phyloP scores from a whole-genome alignment of 169 alveolate species.

The Eimeria sp. region DNA sequence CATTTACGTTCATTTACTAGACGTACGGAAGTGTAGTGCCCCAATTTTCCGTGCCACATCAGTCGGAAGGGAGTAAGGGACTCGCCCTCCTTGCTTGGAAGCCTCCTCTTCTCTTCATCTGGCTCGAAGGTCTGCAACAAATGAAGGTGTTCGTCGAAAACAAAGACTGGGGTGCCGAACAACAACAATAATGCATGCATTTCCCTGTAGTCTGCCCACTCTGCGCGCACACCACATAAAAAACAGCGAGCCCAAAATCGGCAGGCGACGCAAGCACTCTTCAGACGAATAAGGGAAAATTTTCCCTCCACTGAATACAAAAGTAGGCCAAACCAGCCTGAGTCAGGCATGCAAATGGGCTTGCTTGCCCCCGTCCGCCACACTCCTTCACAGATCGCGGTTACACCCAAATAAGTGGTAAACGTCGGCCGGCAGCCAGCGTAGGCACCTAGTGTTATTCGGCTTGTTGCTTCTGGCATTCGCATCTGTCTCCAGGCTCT shows the following conservation, averaged over 20 bases:
- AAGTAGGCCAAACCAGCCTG: not conserved
- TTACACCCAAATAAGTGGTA: not conserved
- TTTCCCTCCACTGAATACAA: not conserved
- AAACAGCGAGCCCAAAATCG: not conserved
- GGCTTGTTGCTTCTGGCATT: not conserved
- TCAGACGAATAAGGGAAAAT: not conserved
- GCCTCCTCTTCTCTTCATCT: constrained; percentile 60
- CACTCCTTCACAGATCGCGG: not conserved
- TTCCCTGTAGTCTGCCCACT: constrained; percentile 78
- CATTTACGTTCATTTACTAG: not conserved
- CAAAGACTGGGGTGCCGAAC: constrained; percentile 61
- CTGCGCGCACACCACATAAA: constrained; percentile 52
- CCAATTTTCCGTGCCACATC: constrained; percentile 71
- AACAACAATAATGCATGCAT: constrained; percentile 64
- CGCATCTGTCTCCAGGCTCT: not conserved
- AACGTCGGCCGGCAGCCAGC: not conserved
- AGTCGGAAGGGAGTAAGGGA: constrained; percentile 58
- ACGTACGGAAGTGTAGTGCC: constrained; percentile 71
- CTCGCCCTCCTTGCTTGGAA: constrained; percentile 46
- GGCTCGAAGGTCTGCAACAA: constrained; percentile 72
- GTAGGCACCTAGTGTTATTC: not conserved
- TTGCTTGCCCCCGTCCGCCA: not conserved
- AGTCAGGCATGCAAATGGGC: not conserved
- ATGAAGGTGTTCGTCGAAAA: constrained; percentile 68
- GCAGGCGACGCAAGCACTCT: not conserved